Evolutionary conservation across 176 grass and related monocot species (phyloP).

Genomic region (Calamus simplicifolius): DNA sequence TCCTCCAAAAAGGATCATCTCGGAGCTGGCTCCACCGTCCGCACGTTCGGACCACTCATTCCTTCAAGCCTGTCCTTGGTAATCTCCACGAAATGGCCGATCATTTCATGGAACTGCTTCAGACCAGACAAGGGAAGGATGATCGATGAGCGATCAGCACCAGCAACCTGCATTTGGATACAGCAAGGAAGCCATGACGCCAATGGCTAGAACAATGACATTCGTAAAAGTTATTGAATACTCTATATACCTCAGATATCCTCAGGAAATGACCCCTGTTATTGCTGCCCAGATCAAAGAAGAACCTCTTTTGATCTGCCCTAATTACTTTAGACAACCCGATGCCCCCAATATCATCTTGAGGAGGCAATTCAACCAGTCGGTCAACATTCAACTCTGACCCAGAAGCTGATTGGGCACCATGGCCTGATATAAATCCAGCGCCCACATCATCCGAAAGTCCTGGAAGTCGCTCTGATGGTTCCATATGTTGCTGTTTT

Average conservation of each 20-base stretch:
- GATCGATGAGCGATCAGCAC: conserved; percentile 89
- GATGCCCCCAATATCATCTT: conserved; percentile 78
- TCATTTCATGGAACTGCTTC: conserved; percentile 99
- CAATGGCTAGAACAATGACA: background rate
- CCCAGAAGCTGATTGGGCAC: conserved; percentile 46
- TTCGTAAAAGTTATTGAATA: background rate
- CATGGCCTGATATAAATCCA: conserved; percentile 94
- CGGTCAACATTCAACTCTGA: conserved; percentile 74
- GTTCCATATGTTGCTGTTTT: conserved; percentile 73
- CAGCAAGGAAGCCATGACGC: background rate
- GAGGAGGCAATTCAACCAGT: conserved; percentile 69
- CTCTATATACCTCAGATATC: conserved; percentile 73
- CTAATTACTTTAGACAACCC: conserved; percentile 96
- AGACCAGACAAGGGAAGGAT: conserved; percentile 92
- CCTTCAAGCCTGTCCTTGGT: conserved; percentile 96
- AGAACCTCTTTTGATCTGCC: conserved; percentile 97
- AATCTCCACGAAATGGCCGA: conserved; percentile 96
- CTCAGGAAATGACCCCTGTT: conserved; percentile 92
- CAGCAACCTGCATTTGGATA: conserved; percentile 65
- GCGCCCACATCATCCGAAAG: conserved; percentile 96
- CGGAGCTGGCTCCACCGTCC: conserved; percentile 58
- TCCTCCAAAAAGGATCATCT: conserved; percentile 48
- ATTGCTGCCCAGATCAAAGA: conserved; percentile 95
- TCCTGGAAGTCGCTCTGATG: conserved; percentile 62
- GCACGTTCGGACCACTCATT: conserved; percentile 70